Base-by-base conservation (phyloP, 805 yeast genomes). In the Schizosaccharomyces cryophilus region DNA sequence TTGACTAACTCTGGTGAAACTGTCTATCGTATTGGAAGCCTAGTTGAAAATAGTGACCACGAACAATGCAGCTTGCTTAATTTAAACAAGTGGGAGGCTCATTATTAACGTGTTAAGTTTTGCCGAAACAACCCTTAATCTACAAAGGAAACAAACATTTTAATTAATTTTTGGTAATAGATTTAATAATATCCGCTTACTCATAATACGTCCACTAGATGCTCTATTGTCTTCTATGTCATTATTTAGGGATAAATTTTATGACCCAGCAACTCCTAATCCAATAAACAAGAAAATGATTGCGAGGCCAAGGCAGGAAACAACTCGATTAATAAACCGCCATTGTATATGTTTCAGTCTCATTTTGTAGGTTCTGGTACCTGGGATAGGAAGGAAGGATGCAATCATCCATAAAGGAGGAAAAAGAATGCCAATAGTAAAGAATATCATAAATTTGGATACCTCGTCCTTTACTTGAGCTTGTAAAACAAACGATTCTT, bases 1-100 rank as follows among this genome's bases (percentile, higher is more conserved):
- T 76, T 90, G 62, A 73, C 75, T 65, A 74, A 75, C 61, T 83
- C 81, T 51, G 86, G 88, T 54, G 96, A 93, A 74, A 78, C 74
- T 5, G 93, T 88, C 2, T 83, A 80, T 70, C 73, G 72, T 61
- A 83, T 85, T 67, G 94, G 94, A 68, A 70, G 74, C 64, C 73
- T 85, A 61, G 76, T 73, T 17, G 72, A 58, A 19, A 56, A 21
- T 9, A 29, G 15, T 11, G 35, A 17, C n/a, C 48, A 35, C 2
- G 65, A 56, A 11, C n/a, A 40, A 19, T 56, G 60, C 19, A 13
- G n/a, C 17, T 31, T 56, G 40, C n/a, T 35, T 38, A 56, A 56
- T 40, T n/a, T 56, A 7, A 19, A 17, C 2, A 35, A 40, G n/a
- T 56, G 60, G 60, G 26, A 56, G 11, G n/a, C 13, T 24, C 15